Percentiles rank a stretch among this genome's conserved stretches.
Evolutionary conservation across 2,329 filamentous ascomycete species (phyloP).

Genomic region (Xylaria sp.): DNA sequence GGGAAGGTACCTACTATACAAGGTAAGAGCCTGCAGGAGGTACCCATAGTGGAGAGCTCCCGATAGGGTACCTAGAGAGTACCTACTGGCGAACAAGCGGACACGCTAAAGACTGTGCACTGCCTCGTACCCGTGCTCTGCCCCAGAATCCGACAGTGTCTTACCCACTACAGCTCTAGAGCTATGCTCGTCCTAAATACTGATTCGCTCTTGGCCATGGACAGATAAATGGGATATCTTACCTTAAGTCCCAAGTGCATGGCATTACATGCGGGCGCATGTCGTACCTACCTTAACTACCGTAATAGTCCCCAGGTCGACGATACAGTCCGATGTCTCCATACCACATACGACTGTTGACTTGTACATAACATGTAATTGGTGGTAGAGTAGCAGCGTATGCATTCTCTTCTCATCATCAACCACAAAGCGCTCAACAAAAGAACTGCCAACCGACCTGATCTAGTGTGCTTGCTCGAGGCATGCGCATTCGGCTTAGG

Average conservation of each 20-base stretch:
- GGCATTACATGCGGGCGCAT: slow-evolving; percentile 1
- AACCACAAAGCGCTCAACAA: background rate
- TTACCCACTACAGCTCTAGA: slow-evolving; percentile 17
- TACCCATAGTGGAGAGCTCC: slow-evolving; percentile 5
- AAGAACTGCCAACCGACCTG: background rate
- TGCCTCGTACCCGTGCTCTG: background rate
- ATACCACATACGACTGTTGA: no score
- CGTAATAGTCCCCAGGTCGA: background rate
- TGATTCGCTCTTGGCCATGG: slow-evolving; percentile 18
- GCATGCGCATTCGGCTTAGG: slow-evolving; percentile 22
- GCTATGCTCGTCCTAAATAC: background rate
- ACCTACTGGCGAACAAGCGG: no score
- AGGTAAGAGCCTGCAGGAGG: background rate
- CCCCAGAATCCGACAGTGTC: background rate
- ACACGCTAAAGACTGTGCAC: no score
- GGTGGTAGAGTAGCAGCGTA: background rate
- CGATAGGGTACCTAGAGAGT: background rate
- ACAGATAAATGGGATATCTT: background rate
- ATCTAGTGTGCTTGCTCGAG: slow-evolving; percentile 11
- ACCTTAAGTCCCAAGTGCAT: background rate
- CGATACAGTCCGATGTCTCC: background rate
- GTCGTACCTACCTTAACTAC: background rate
- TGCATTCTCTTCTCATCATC: background rate
- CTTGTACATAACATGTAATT: background rate
- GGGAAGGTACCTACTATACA: background rate